A percentile compares a stretch with the other conserved stretches of the same genome.
These are phyloP conservation scores for Brassica cretica DNA, from an alignment of 345 rosid genomes.

Conservation along the genomic window DNA sequence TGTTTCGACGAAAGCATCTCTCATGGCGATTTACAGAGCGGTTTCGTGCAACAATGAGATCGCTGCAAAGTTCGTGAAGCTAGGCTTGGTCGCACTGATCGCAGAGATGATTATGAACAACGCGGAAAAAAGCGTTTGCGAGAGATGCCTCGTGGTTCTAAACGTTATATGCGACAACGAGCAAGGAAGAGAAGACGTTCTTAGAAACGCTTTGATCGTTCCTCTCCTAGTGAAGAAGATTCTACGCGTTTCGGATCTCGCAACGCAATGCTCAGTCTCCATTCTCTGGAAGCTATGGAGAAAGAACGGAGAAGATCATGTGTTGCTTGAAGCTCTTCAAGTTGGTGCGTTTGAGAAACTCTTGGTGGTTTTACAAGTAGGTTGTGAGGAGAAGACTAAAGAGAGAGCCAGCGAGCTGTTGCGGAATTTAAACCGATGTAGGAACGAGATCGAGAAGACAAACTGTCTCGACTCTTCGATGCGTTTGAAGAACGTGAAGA, in stretches of 20 bases:
- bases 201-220: slow-evolving; percentile 49
- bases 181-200: slow-evolving; percentile 47
- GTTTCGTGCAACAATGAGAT: slow-evolving; percentile 37
- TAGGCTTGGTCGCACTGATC: slow-evolving; percentile 57
- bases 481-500: slow-evolving; percentile 76
- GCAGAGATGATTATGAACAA: slow-evolving; percentile 52
- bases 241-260: slow-evolving; percentile 63
- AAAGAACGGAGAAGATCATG: slow-evolving; percentile 35
- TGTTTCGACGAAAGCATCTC: slow-evolving; percentile 69
- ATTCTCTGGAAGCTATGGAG: slow-evolving; percentile 69
- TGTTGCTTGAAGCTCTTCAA: slow-evolving; percentile 63
- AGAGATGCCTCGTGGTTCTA: slow-evolving; percentile 63
- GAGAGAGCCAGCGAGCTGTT: slow-evolving; percentile 67
- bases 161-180: slow-evolving; percentile 51
- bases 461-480: slow-evolving; percentile 64
- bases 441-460: slow-evolving; percentile 50
- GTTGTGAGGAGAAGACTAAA: slow-evolving; percentile 66
- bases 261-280: slow-evolving; percentile 69
- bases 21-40: slow-evolving; percentile 51
- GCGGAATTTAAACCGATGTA: slow-evolving; percentile 60
- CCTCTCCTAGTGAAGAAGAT: slow-evolving; percentile 79
- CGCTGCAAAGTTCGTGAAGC: slow-evolving; percentile 40
- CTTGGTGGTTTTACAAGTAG: slow-evolving; percentile 71
- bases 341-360: slow-evolving; percentile 88
- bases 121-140: slow-evolving; percentile 58